A percentile compares a stretch with the other conserved stretches of the same genome.
phyloP scores from a whole-genome alignment of 495 filamentous ascomycete genomes.

The Talaromyces thailandensis region DNA sequence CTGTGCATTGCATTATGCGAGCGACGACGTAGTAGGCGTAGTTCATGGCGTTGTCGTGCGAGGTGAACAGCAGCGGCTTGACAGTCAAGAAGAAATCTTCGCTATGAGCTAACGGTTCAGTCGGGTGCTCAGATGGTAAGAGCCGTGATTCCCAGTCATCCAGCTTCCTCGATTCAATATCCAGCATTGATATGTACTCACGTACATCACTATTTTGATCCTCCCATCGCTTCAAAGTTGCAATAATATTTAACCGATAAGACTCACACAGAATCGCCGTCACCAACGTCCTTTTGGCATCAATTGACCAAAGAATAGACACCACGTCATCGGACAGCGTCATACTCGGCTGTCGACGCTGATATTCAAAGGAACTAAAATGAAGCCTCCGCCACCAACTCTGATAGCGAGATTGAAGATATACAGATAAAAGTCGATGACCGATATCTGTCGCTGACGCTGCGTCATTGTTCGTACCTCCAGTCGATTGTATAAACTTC shows the following conservation, averaged over 20 bases:
- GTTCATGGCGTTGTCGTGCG: not conserved
- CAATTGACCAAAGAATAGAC: not conserved
- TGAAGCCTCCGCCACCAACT: not conserved
- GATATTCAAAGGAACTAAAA: not conserved
- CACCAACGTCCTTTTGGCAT: not conserved
- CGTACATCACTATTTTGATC: not conserved
- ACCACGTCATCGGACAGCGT: not conserved
- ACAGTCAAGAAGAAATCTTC: not conserved
- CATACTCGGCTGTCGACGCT: not conserved
- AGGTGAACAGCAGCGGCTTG: not conserved
- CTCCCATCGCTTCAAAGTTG: not conserved
- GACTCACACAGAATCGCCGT: not conserved
- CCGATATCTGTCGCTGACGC: not conserved
- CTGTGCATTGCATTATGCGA: not conserved
- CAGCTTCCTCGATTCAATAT: not conserved
- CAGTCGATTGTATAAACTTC: not conserved
- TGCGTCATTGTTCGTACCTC: not conserved
- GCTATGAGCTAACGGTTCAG: not conserved
- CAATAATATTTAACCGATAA: not conserved
- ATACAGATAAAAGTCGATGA: not conserved
- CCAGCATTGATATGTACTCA: not conserved
- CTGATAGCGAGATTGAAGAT: not conserved
- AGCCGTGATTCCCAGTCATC: not conserved
- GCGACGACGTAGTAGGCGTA: not conserved
- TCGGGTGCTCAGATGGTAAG: not conserved